Base-by-base conservation (phyloP, 495 filamentous ascomycete genomes). In the Delitschia confertaspora region DNA sequence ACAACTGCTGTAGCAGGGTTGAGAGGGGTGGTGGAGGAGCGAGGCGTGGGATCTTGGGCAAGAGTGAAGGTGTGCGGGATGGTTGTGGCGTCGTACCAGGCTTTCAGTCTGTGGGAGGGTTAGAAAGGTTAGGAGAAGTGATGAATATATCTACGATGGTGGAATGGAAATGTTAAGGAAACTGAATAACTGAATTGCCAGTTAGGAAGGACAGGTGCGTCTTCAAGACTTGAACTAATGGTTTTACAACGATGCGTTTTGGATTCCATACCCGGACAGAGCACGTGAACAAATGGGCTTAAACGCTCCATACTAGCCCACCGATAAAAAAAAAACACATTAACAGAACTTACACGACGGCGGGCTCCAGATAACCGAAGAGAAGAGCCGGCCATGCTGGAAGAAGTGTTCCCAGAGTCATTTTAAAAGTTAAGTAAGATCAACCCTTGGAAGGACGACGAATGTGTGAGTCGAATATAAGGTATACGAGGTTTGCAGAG, bases 341-440 rank as follows among this genome's bases (percentile, higher is more conserved):
- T n/a, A n/a, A n/a, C n/a, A n/a, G n/a, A n/a, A n/a, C 48, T 40
- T 47, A 52, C 49, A 46, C 31, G n/a, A 32, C 13, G 16, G 42
- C 18, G 4, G 49, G 49, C 24, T 52, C 49, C 6, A 52, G 41
- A 24, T 52, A 52, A 11, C 42, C 42, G 32, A 52, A 52, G 6
- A 52, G 9, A 8, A 52, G 36, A 11, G 49, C 49, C 4, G 49
- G 49, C 42, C 42, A 52, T 29, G 37, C 27, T 2, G 49, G 49
- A 24, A 52, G 42, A 9, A 40, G 14, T 2, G 42, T 52, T 20
- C 49, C 49, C 27, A 52, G 49, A 27, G 49, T 37, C 49, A 52
- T 52, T 38, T 24, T 41, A n/a, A n/a, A n/a, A n/a, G n/a, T n/a
- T n/a, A n/a, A n/a, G n/a, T n/a, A n/a, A n/a, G n/a, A n/a, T n/a